A percentile compares a stretch with the other conserved stretches of the same genome.
These are phyloP conservation scores for Cinnamomum micranthum DNA, from an alignment of 164 flowering plant species.

Conservation along the genomic window DNA sequence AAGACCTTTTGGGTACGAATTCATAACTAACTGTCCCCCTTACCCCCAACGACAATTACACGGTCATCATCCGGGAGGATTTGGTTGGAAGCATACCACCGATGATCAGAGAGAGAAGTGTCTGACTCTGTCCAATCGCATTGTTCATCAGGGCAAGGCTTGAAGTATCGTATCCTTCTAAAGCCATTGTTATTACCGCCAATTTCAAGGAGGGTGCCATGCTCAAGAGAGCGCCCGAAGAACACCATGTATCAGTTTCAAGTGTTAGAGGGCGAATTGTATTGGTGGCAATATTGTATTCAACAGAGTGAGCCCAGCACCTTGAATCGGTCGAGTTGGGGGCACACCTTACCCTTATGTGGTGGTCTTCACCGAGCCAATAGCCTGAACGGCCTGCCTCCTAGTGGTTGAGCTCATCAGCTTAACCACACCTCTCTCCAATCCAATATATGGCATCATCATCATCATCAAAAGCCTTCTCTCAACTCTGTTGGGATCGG, in stretches of 20 bases:
- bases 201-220: constrained; percentile 55
- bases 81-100: constrained; percentile 65
- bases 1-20: constrained; percentile 42
- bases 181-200: constrained; percentile 55
- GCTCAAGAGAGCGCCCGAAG: constrained; percentile 63
- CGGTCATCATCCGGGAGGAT: constrained; percentile 47
- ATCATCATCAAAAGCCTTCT: too few species aligned
- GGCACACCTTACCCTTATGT: constrained; percentile 24
- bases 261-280: constrained; percentile 40
- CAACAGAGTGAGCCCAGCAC: constrained; percentile 76
- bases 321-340: constrained; percentile 26
- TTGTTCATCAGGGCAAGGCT: constrained; percentile 33
- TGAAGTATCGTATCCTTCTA: constrained; percentile 35
- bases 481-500: too few species aligned
- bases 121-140: constrained; percentile 47
- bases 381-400: constrained; percentile 40
- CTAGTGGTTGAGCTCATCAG: constrained; percentile 49
- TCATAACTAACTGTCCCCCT: constrained; percentile 44
- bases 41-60: constrained; percentile 60
- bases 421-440: too few species aligned
- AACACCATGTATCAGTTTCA: constrained; percentile 63
- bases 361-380: constrained; percentile 17
- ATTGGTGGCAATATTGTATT: constrained; percentile 43
- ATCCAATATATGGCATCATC: too few species aligned
- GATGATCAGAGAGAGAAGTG: constrained; percentile 12